Percentiles rank a stretch among this genome's conserved stretches.
These are phyloP conservation scores for Neurospora tetrasperma DNA, from an alignment of 495 filamentous ascomycete species.

Conservation along the genomic window DNA sequence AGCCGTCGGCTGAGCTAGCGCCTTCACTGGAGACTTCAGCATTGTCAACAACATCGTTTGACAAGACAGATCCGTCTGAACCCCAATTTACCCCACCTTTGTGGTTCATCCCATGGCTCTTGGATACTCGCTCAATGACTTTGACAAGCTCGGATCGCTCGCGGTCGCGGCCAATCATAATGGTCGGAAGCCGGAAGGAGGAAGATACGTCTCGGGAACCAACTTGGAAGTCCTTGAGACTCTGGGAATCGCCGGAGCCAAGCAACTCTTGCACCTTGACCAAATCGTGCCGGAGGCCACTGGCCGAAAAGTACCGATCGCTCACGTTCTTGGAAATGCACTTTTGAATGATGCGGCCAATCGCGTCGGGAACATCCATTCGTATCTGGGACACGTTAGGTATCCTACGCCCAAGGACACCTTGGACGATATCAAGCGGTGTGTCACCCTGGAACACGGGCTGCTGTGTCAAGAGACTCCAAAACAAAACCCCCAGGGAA, in stretches of 20 bases:
- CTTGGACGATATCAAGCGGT: conserved; percentile 80
- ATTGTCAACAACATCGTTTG: conserved; percentile 45
- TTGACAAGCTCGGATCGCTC: conserved; percentile 59
- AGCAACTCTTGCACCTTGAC: conserved; percentile 57
- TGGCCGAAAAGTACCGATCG: conserved; percentile 76
- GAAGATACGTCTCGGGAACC: conserved; percentile 72
- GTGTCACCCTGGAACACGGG: conserved; percentile 66
- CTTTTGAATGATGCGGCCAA: conserved; percentile 73
- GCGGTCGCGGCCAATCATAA: conserved; percentile 67
- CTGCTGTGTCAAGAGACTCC: conserved; percentile 70
- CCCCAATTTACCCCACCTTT: conserved; percentile 37
- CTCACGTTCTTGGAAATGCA: conserved; percentile 79
- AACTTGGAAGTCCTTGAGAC: conserved; percentile 58
- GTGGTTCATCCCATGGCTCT: conserved; percentile 42
- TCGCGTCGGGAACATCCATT: conserved; percentile 68
- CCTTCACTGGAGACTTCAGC: conserved; percentile 42
- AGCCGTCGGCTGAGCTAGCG: conserved; percentile 37
- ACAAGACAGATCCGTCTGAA: conserved; percentile 43
- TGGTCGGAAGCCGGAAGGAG: conserved; percentile 69
- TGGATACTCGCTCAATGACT: conserved; percentile 61
- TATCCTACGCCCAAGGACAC: conserved; percentile 65
- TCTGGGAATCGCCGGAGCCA: conserved; percentile 59
- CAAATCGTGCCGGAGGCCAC: conserved; percentile 70
- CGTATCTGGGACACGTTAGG: conserved; percentile 62
- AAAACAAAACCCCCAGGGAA: conserved; percentile 76